Conservation (phyloP, 148 eudicot genomes). For the Dianthus caryophyllus region DNA sequence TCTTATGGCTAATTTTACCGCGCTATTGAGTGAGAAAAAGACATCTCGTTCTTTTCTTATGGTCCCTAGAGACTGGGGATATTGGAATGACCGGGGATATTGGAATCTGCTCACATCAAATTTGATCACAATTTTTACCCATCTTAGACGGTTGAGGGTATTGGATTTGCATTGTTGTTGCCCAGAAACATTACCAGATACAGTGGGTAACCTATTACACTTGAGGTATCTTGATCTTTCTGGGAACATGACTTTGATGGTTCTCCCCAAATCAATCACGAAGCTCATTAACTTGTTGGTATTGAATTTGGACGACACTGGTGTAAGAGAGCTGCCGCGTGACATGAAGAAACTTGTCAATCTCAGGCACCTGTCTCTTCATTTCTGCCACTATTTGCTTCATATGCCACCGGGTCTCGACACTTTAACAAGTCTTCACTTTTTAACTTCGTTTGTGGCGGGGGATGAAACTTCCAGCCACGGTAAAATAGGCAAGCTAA, state of each 20-base stretch:
- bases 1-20: neutral
- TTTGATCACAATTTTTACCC: neutral
- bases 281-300: conserved; percentile 31
- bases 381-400: neutral
- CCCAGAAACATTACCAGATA: conserved; percentile 17
- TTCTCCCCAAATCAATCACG: conserved; percentile 15
- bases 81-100: too few relatives aligned
- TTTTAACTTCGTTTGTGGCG: conserved; percentile 1
- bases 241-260: neutral
- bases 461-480: conserved; percentile 1
- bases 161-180: conserved; percentile 15
- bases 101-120: neutral
- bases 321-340: conserved; percentile 17
- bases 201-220: conserved; percentile 22
- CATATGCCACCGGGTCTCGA: conserved; percentile 20
- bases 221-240: conserved; percentile 40
- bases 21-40: neutral
- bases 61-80: too few relatives aligned
- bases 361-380: conserved; percentile 17
- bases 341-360: conserved; percentile 15
- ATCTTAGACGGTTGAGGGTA: conserved; percentile 26
- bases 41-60: neutral
- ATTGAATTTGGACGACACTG: neutral
- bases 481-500: neutral
- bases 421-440: conserved; percentile 10